phyloP scores from a whole-genome alignment of 805 yeast species.

The Sugiyamaella smithiae region DNA sequence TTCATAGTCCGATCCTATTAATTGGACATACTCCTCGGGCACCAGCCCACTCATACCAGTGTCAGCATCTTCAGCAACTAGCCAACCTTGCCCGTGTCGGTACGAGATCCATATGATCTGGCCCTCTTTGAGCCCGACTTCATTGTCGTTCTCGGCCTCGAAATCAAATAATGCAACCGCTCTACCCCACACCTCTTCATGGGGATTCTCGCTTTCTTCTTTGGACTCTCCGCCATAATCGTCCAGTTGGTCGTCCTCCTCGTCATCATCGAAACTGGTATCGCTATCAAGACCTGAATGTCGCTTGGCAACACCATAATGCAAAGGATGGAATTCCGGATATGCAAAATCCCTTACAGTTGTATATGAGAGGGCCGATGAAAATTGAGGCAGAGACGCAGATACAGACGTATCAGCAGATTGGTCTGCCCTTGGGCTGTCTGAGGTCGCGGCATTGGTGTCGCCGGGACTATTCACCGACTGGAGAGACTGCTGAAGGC shows the following conservation, averaged over 20 bases:
- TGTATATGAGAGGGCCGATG: slow-evolving; percentile 37
- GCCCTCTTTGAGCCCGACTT: slow-evolving; percentile 71
- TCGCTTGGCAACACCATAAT: slow-evolving; percentile 52
- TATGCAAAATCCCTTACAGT: slow-evolving; percentile 83
- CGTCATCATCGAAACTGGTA: slow-evolving; percentile 24
- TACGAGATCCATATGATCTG: slow-evolving; percentile 83
- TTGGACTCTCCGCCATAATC: slow-evolving; percentile 26
- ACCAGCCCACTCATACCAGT: slow-evolving; percentile 86
- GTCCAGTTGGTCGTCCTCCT: slow-evolving; percentile 29
- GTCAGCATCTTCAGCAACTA: slow-evolving; percentile 78
- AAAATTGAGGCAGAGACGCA: slow-evolving; percentile 27
- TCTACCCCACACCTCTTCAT: slow-evolving; percentile 37
- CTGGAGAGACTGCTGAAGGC: slow-evolving; percentile 1
- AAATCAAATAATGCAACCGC: slow-evolving; percentile 91
- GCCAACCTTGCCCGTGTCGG: slow-evolving; percentile 98
- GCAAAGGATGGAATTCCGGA: slow-evolving; percentile 62
- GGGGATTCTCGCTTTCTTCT: slow-evolving; percentile 41
- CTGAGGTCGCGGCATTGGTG: neutral
- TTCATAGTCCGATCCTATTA: slow-evolving; percentile 14
- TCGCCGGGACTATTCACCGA: neutral
- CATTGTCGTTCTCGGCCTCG: slow-evolving; percentile 91
- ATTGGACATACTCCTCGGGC: slow-evolving; percentile 88
- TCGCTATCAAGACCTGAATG: slow-evolving; percentile 23
- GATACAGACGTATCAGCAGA: neutral
- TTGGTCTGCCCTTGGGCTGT: neutral